Base-by-base conservation (phyloP, 768 basidiomycete species). In the Leccinum variicolor region DNA sequence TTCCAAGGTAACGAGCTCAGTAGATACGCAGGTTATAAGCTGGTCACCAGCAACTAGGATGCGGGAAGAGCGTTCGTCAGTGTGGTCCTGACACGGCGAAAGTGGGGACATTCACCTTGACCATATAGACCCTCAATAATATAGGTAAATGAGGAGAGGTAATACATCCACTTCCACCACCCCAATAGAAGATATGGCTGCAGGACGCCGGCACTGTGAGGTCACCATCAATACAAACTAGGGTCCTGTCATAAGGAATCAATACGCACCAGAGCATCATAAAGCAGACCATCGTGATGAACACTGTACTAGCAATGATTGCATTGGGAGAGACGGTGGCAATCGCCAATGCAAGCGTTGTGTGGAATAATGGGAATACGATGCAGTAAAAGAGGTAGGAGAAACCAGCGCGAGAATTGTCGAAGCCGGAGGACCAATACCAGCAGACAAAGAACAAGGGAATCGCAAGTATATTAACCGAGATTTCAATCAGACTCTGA, bases 1-100 rank as follows among this genome's bases (percentile, higher is more conserved):
- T 11, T 79, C 67, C 34, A 91, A 66, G 8, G 66, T 65, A 49
- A 83, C 79, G 28, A 80, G 74, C 69, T 91, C 89, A 52, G 71
- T 66, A 1, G 70, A 52, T 1, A 82, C 69, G 70, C 90, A 90
- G 8, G 64, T 69, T 36, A 85, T 72, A 0, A 64, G 49, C 53
- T 76, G 73, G 33, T 66, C 61, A 4, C 79, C 81, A 21, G 83
- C 62, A 5, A 71, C 81, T 78, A 34, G 4, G 55, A 6, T 8
- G 4, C 21, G 31, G n/a, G 52, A 3, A 4, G 3, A 21, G 41
- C 28, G 26, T 29, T 3, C 3, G 28, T 64, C 31, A 55, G 25
- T 25, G 8, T 19, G 5, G 49, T 33, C 23, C 6, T 21, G 10
- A 28, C 34, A 6, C 26, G 26, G 8, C 14, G 3, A 15, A 14